Percentiles rank a stretch among this genome's conserved stretches.
phyloP scores from a whole-genome alignment of 176 grass and related monocot genomes.

The Pontederia crassipes region DNA sequence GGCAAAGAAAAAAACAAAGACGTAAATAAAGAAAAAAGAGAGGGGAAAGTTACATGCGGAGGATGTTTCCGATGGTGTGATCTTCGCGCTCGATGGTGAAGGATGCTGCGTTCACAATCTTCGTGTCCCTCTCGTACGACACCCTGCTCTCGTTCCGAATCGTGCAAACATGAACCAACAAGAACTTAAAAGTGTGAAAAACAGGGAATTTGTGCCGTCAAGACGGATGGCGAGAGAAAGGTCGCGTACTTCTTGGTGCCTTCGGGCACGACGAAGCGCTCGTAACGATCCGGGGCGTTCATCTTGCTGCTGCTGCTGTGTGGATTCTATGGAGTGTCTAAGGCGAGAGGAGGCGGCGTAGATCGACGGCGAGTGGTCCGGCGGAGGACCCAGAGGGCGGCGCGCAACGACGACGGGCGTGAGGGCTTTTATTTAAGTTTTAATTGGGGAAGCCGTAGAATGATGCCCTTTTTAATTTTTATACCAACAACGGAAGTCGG shows the following conservation, averaged over 20 bases:
- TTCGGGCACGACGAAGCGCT: conserved; percentile 45
- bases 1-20: too few relatives aligned
- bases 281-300: conserved; percentile 51
- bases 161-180: too few relatives aligned
- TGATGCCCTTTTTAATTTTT: too few relatives aligned
- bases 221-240: not conserved
- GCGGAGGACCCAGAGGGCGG: too few relatives aligned
- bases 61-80: conserved; percentile 43
- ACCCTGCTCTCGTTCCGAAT: conserved; percentile 19
- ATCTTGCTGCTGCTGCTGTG: not conserved
- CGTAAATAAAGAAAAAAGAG: not conserved
- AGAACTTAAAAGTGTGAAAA: too few relatives aligned
- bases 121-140: conserved; percentile 50
- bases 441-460: too few relatives aligned
- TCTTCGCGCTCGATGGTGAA: conserved; percentile 45
- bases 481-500: too few relatives aligned
- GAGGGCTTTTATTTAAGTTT: too few relatives aligned
- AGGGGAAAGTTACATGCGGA: conserved; percentile 28
- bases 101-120: conserved; percentile 41
- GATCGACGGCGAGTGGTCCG: too few relatives aligned
- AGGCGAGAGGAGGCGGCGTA: too few relatives aligned
- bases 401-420: too few relatives aligned
- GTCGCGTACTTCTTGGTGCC: conserved; percentile 36
- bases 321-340: too few relatives aligned
- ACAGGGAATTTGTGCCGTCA: not conserved